Base-by-base conservation (phyloP, 2,329 filamentous ascomycete genomes). In the Thielaviopsis punctulata region DNA sequence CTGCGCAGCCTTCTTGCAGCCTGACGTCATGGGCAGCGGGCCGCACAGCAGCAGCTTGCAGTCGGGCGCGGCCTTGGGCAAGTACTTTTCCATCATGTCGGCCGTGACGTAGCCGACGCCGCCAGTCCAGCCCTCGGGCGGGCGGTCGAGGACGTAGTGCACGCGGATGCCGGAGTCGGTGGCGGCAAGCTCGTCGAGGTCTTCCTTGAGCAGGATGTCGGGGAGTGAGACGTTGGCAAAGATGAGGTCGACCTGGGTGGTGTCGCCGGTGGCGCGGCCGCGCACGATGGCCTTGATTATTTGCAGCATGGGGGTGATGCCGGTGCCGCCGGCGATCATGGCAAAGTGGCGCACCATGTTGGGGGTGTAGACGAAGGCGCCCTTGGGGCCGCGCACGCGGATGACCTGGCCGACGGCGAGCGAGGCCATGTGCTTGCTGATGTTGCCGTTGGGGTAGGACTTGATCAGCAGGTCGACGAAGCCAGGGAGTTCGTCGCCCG, bases 301-400 rank as follows among this genome's bases (percentile, higher is more conserved):
- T 73, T 98, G 92, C 57, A 96, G 77, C 92, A 98, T 98, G 56
- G 92, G 92, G 9, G 92, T 96, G 67, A 98, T 96, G 60, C 92
- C 92, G 30, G 92, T 96, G 58, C 92, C 92, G 59, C 92, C 92
- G 58, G 92, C 88, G 64, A 98, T 86, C 92, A 98, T 98, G 64
- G 89, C 92, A 60, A 98, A 94, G 69, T 86, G 86, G 58, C 86
- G 82, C 61, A 90, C 86, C 85, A 98, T 90, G 75, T 95, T 95
- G 61, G 90, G 88, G 18, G 83, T 86, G 72, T 98, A 98, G 57
- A 94, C 86, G 76, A 98, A 95, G 61, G 90, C 90, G 60, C 92
- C 92, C 77, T 96, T 96, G 68, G 92, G 92, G 9, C 92, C 92
- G 61, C 79, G 82, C 61, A 96, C 83, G 65, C 86, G 86, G 75